Percentiles rank a stretch among this genome's conserved stretches.
phyloP scores from a whole-genome alignment of 1,284 basidiomycete species.

The Exobasidium rhododendri region DNA sequence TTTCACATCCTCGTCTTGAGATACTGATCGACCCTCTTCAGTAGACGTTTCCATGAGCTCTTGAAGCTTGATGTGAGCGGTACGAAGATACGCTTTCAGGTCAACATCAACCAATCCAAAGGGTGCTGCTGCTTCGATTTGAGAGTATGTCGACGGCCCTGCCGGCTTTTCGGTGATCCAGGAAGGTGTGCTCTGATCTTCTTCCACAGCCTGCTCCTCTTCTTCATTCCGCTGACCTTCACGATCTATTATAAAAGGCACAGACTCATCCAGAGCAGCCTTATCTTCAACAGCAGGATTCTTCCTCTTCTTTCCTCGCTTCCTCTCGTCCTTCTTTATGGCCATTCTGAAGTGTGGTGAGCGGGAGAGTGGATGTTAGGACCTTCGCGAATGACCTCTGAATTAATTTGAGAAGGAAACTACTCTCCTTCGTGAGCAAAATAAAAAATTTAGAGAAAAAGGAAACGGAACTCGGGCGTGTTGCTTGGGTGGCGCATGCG shows the following conservation, averaged over 20 bases:
- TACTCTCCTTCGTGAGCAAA: too few relatives aligned
- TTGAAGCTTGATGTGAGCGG: conserved; percentile 24
- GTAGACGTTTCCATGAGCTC: conserved; percentile 24
- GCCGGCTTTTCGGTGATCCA: neutral
- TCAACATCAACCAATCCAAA: conserved; percentile 47
- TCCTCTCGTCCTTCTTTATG: conserved; percentile 1
- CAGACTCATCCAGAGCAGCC: neutral
- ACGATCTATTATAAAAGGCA: neutral
- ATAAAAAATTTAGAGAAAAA: too few relatives aligned
- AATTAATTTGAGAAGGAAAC: too few relatives aligned
- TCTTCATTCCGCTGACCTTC: neutral
- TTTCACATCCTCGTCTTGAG: conserved; percentile 30
- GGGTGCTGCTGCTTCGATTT: conserved; percentile 34
- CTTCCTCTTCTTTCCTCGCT: conserved; percentile 11
- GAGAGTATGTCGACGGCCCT: neutral
- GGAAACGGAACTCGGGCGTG: too few relatives aligned
- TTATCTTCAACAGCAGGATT: neutral
- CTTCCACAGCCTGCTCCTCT: neutral
- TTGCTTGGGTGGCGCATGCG: too few relatives aligned
- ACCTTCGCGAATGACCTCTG: too few relatives aligned
- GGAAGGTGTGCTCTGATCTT: neutral
- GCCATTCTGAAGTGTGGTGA: conserved; percentile 4
- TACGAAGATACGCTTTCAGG: conserved; percentile 42
- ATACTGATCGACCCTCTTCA: conserved; percentile 19
- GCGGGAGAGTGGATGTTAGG: too few relatives aligned